These are phyloP conservation scores for Coprinellus aureogranulatus DNA, from an alignment of 768 basidiomycete species.

Conservation along the genomic window DNA sequence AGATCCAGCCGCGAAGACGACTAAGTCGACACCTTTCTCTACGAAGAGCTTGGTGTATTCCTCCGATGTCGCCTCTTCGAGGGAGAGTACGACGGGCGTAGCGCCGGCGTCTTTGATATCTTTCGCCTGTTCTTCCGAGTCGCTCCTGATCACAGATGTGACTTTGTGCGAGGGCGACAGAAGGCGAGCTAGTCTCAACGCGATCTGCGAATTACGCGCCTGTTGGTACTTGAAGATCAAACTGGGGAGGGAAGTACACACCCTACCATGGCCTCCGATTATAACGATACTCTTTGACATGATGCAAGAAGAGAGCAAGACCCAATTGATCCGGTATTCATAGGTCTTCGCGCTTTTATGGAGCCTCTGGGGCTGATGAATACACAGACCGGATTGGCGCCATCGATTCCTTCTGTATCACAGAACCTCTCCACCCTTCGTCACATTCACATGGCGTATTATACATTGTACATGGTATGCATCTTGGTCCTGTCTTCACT, in stretches of 20 bases:
- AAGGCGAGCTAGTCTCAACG: conserved; percentile 47
- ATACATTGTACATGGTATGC: not conserved
- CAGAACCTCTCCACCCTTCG: not conserved
- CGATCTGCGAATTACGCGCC: conserved; percentile 34
- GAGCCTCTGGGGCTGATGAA: not conserved
- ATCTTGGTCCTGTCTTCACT: not conserved
- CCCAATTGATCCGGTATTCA: not conserved
- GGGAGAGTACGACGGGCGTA: conserved; percentile 51
- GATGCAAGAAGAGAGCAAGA: not conserved
- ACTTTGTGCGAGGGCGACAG: conserved; percentile 43
- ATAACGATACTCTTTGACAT: conserved; percentile 1
- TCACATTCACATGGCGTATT: not conserved
- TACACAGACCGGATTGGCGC: too few relatives aligned
- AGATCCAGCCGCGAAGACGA: conserved; percentile 49
- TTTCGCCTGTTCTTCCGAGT: conserved; percentile 34
- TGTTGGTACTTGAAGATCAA: not conserved
- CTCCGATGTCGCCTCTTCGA: conserved; percentile 48
- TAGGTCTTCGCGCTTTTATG: not conserved
- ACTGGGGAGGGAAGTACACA: not conserved
- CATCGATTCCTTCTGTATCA: not conserved
- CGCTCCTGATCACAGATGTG: conserved; percentile 54
- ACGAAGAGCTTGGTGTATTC: conserved; percentile 48
- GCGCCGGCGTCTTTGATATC: conserved; percentile 46
- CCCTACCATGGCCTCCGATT: conserved; percentile 3
- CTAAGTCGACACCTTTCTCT: conserved; percentile 32